A percentile compares a stretch with the other conserved stretches of the same genome.
These are phyloP conservation scores for Hansenula anomala DNA, from an alignment of 1,139 yeast species.

Conservation along the genomic window DNA sequence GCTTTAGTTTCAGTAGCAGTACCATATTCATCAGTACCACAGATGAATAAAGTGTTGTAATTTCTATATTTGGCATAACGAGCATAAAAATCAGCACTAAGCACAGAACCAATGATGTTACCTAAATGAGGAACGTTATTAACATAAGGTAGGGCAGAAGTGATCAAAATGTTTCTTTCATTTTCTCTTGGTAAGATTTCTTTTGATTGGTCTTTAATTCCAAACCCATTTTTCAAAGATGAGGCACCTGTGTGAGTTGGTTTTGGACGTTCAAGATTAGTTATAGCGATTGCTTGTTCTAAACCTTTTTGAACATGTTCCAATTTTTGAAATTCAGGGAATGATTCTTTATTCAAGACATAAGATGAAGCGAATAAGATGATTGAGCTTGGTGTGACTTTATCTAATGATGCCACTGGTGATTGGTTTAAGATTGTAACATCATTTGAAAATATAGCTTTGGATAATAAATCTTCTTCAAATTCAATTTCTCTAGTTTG, in stretches of 20 bases:
- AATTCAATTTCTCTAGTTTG: slow-evolving; percentile 32
- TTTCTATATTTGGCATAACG: slow-evolving; percentile 88
- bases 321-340: slow-evolving; percentile 30
- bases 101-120: slow-evolving; percentile 90
- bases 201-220: slow-evolving; percentile 32
- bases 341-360: slow-evolving; percentile 26
- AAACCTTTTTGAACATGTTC: slow-evolving; percentile 38
- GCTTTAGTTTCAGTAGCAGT: slow-evolving; percentile 99
- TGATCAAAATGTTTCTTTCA: slow-evolving; percentile 78
- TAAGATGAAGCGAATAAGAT: slow-evolving; percentile 31
- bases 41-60: slow-evolving; percentile 76
- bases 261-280: slow-evolving; percentile 30
- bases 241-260: slow-evolving; percentile 55
- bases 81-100: slow-evolving; percentile 91
- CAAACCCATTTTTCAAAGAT: slow-evolving; percentile 38
- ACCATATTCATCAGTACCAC: slow-evolving; percentile 99
- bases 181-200: slow-evolving; percentile 56
- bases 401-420: slow-evolving; percentile 18
- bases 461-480: slow-evolving; percentile 30
- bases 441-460: slow-evolving; percentile 17
- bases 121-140: slow-evolving; percentile 98
- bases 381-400: slow-evolving; percentile 26
- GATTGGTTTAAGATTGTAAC: slow-evolving; percentile 18
- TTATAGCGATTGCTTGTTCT: slow-evolving; percentile 25
- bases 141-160: slow-evolving; percentile 96